Evolutionary conservation across 2,329 filamentous ascomycete species (phyloP).

Genomic region (Fusarium sp.): DNA sequence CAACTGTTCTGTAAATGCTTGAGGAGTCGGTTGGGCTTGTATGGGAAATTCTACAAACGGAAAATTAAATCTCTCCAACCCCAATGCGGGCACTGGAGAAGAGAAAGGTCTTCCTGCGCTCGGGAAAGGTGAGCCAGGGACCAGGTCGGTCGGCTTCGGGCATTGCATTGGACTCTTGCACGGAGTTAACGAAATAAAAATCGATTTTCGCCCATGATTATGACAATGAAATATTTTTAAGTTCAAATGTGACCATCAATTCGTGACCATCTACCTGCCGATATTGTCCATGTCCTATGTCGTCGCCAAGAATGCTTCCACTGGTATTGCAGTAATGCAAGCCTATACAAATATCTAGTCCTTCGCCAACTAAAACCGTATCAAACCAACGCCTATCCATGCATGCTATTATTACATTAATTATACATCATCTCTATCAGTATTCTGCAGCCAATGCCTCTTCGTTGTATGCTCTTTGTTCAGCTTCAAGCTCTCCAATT

Average conservation of each 20-base stretch:
- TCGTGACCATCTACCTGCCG: background rate
- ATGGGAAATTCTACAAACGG: constrained; percentile 46
- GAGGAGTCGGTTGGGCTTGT: constrained; percentile 49
- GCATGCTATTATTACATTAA: constrained; percentile 35
- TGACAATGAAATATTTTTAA: constrained; percentile 15
- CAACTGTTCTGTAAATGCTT: constrained; percentile 35
- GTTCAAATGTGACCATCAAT: background rate
- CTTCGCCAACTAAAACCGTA: constrained; percentile 21
- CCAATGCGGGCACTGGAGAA: constrained; percentile 37
- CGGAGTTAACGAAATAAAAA: constrained; percentile 57
- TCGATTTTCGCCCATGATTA: constrained; percentile 53
- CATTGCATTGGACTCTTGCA: constrained; percentile 58
- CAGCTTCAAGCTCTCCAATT: constrained; percentile 50
- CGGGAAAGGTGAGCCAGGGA: constrained; percentile 41
- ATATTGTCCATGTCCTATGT: background rate
- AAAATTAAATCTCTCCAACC: constrained; percentile 44
- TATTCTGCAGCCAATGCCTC: constrained; percentile 16
- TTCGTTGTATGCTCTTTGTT: constrained; percentile 60
- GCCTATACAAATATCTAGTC: constrained; percentile 35
- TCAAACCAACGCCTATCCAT: constrained; percentile 36
- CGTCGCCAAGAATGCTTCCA: background rate
- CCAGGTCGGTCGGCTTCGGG: constrained; percentile 56
- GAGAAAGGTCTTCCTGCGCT: constrained; percentile 38
- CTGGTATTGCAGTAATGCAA: constrained; percentile 32
- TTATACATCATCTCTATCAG: constrained; percentile 27